Percentiles rank a stretch among this genome's conserved stretches.
These are phyloP conservation scores for Phytophthora europaea DNA, from an alignment of 352 stramenopile genomes.

Conservation along the genomic window DNA sequence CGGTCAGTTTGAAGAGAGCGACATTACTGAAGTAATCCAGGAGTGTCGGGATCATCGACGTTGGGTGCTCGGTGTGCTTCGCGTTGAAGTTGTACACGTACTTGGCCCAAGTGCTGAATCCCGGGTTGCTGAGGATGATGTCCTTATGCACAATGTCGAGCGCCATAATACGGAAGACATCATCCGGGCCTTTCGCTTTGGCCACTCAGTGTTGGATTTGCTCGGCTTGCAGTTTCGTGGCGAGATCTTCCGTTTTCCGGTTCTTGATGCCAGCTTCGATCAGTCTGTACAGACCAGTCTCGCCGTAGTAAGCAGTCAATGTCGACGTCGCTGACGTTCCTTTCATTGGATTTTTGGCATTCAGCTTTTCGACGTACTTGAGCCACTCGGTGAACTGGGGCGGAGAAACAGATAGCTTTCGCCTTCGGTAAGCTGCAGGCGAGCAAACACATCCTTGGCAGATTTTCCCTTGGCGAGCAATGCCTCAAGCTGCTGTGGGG, in stretches of 20 bases:
- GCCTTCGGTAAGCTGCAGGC: too few species aligned
- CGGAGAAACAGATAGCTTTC: too few species aligned
- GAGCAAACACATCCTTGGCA: too few species aligned
- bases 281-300: slow-evolving; percentile 2
- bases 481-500: too few species aligned
- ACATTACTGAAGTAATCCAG: neutral
- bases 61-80: neutral
- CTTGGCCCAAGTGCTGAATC: neutral
- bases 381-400: neutral
- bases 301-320: neutral
- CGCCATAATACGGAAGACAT: slow-evolving; percentile 1
- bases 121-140: neutral
- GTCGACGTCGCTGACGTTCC: neutral
- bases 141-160: neutral
- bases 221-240: neutral
- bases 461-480: too few species aligned
- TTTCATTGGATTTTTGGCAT: neutral
- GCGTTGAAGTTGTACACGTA: neutral
- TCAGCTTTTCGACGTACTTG: slow-evolving; percentile 12
- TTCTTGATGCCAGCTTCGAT: neutral
- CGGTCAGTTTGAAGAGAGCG: neutral
- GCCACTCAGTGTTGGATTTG: neutral
- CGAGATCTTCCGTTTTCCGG: neutral
- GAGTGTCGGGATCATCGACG: neutral
- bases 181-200: neutral